phyloP scores from a whole-genome alignment of 2,329 filamentous ascomycete genomes.

The Graphiopsis chlorocephala region DNA sequence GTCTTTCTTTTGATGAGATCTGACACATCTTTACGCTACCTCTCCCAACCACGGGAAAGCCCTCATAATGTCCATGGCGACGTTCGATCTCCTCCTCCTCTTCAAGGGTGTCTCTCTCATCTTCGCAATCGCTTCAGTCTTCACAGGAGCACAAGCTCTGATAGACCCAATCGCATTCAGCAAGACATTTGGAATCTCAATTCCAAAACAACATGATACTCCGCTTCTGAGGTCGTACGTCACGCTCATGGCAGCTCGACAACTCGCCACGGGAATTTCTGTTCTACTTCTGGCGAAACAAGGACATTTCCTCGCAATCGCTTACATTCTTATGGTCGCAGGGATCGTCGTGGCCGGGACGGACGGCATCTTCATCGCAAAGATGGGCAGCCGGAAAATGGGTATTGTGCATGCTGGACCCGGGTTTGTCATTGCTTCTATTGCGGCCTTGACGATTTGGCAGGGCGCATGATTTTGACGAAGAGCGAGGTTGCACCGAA shows the following conservation, averaged over 20 bases:
- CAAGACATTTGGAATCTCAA: neutral
- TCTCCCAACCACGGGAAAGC: neutral
- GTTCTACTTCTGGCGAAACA: neutral
- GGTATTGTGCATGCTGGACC: neutral
- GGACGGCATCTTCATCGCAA: neutral
- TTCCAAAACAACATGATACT: neutral
- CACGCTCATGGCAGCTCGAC: neutral
- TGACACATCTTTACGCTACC: neutral
- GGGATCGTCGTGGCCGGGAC: neutral
- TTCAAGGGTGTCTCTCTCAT: neutral
- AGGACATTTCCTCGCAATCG: neutral
- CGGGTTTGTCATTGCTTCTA: neutral
- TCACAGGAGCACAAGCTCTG: neutral
- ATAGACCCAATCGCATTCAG: neutral
- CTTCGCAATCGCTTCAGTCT: neutral
- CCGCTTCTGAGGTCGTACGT: neutral
- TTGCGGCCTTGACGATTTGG: neutral
- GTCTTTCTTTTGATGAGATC: neutral
- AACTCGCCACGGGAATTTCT: neutral
- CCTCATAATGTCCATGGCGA: neutral
- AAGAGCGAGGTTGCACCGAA: neutral
- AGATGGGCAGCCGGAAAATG: neutral
- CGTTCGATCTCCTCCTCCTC: neutral
- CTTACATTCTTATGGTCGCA: neutral
- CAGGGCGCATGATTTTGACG: neutral